Base-by-base conservation (phyloP, 2,329 filamentous ascomycete genomes). In the Paraconiothyrium sp. region DNA sequence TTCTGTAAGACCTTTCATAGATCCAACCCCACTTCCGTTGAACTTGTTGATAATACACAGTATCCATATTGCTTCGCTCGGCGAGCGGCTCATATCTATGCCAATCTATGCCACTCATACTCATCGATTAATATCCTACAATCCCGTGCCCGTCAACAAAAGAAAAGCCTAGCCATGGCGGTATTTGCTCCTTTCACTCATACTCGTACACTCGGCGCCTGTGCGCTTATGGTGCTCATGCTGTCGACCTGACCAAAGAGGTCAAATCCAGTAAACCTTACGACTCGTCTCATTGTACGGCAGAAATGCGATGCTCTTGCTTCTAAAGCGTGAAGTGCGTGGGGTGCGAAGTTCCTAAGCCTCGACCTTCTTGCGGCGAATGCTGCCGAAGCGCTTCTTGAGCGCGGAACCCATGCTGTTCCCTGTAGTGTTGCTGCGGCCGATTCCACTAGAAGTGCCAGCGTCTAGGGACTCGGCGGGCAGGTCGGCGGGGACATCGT, bases 371-470 rank as follows among this genome's bases (percentile, higher is more conserved):
- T 72, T 69, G 61, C 76, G 78, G 60, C 81, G 77, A 54, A 84
- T 68, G 67, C 80, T 83, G 49, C 81, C 81, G 50, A 84, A 78
- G 27, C 82, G 75, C 76, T 79, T 83, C 78, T 82, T 84, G 61
- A 84, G 59, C 5, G 79, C 75, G 20, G 74, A 76, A 24, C 76
- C 72, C 52, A 77, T 63, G 34, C 71, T 73, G 41, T 74, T 78
- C 50, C 79, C 77, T 16, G 74, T 79, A 22, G 79, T 73, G 57
- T 77, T 76, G 62, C 73, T 76, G 30, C 74, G 69, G 32, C 71
- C 72, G 41, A 77, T n/a, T 22, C 61, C 67, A 9, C 69, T 73
- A 20, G 69, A 63, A 10, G 64, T 58, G 24, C 74, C 73, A 11
- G 73, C 63, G 22, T 74, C 75, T 9, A 74, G 74, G 11, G 73